Percentiles rank a stretch among this genome's conserved stretches.
phyloP scores from a whole-genome alignment of 2,329 filamentous ascomycete genomes.

The Apiospora saccharicola region DNA sequence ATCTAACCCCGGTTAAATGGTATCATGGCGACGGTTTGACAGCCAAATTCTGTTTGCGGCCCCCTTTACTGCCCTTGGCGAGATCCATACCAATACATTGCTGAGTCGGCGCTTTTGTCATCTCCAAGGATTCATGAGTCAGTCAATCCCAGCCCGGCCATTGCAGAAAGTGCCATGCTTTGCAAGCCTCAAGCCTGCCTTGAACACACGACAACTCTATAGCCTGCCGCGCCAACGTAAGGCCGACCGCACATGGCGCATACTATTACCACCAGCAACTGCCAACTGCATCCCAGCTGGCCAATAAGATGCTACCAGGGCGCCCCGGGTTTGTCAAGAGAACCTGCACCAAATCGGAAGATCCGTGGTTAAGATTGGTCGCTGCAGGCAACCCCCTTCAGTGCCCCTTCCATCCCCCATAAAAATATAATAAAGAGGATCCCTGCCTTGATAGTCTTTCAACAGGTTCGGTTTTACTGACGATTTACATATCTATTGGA shows the following conservation, averaged over 20 bases:
- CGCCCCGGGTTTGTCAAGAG: conserved; percentile 2
- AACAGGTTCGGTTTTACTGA: conserved; percentile 1
- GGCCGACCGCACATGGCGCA: conserved; percentile 5
- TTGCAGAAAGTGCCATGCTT: conserved; percentile 3
- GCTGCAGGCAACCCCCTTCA: background rate
- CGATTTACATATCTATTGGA: conserved; percentile 17
- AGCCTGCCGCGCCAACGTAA: background rate
- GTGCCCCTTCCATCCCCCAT: background rate
- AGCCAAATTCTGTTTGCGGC: background rate
- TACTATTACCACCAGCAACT: conserved; percentile 3
- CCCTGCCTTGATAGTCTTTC: background rate
- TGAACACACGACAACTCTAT: background rate
- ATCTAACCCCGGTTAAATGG: conserved; percentile 7
- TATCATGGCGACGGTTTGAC: conserved; percentile 3
- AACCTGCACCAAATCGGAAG: conserved; percentile 12
- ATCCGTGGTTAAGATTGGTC: conserved; percentile 5
- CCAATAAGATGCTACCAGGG: background rate
- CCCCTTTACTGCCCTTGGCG: background rate
- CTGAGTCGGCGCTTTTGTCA: background rate
- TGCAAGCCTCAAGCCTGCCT: background rate
- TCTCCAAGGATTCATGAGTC: background rate
- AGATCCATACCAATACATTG: background rate
- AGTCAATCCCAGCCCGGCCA: background rate
- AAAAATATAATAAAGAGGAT: too few relatives aligned
- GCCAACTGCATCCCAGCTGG: background rate